A percentile compares a stretch with the other conserved stretches of the same genome.
Evolutionary conservation across 192 early-diverging fungal species (phyloP).

Genomic region (Coemansia brasiliensis): DNA sequence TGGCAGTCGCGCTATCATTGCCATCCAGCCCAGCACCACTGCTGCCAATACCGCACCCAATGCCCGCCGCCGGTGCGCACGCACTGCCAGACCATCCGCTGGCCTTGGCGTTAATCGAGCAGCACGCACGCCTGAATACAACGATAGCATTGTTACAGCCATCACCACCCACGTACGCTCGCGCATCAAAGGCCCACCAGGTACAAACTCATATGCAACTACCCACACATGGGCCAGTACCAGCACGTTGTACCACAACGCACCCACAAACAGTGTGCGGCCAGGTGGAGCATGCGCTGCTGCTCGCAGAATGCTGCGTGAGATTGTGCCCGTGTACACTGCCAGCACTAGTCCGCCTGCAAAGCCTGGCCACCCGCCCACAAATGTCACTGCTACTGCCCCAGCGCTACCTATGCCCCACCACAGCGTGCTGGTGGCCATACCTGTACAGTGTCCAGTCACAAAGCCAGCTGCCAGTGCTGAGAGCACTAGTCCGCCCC

Average conservation of each 20-base stretch:
- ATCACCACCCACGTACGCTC: constrained; percentile 76
- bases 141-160: constrained; percentile 59
- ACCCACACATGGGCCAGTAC: constrained; percentile 77
- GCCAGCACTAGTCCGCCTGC: constrained; percentile 65
- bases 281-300: constrained; percentile 62
- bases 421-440: constrained; percentile 56
- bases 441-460: constrained; percentile 30
- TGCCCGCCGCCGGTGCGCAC: constrained; percentile 13
- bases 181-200: constrained; percentile 68
- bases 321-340: constrained; percentile 60
- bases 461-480: constrained; percentile 61
- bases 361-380: constrained; percentile 64
- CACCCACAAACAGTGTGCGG: constrained; percentile 61
- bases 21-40: constrained; percentile 25
- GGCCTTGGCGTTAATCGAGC: constrained; percentile 13
- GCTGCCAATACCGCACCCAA: constrained; percentile 15
- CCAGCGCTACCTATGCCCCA: constrained; percentile 59
- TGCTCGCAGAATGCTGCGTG: constrained; percentile 61
- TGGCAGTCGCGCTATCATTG: constrained; percentile 56
- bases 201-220: constrained; percentile 83
- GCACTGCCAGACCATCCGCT: not conserved
- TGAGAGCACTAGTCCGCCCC: constrained; percentile 64
- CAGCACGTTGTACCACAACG: constrained; percentile 69
- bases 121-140: constrained; percentile 60
- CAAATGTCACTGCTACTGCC: constrained; percentile 60